Evolutionary conservation across 2,329 filamentous ascomycete genomes (phyloP).

Genomic region (Alternaria ventricosa): DNA sequence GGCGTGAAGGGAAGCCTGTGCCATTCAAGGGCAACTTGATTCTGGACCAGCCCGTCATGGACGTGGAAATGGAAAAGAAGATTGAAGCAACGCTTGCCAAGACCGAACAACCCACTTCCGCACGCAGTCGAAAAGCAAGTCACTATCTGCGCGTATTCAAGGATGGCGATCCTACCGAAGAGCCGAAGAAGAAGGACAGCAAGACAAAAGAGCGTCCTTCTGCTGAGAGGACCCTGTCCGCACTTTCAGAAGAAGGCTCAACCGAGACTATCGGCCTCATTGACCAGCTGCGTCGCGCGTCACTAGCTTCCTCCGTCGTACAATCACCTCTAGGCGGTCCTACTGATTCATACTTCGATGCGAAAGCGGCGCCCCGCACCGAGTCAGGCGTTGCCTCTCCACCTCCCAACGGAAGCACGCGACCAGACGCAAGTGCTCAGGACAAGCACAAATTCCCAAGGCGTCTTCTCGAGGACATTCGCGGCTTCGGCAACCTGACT

Average conservation of each 20-base stretch:
- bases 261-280: constrained; percentile 19
- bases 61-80: constrained; percentile 63
- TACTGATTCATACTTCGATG: constrained; percentile 39
- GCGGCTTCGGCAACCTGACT: constrained; percentile 60
- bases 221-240: constrained; percentile 37
- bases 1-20: constrained; percentile 57
- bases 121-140: constrained; percentile 69
- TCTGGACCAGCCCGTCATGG: constrained; percentile 51
- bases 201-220: constrained; percentile 48
- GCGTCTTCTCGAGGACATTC: constrained; percentile 63
- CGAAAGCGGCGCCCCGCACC: constrained; percentile 16
- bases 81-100: constrained; percentile 69
- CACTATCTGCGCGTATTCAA: constrained; percentile 71
- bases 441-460: constrained; percentile 50
- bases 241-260: constrained; percentile 33
- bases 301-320: constrained; percentile 32
- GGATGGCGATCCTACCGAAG: constrained; percentile 63
- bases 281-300: constrained; percentile 29
- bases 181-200: constrained; percentile 58
- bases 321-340: constrained; percentile 33
- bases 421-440: neutral
- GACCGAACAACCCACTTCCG: constrained; percentile 60
- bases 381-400: constrained; percentile 7
- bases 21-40: constrained; percentile 46
- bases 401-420: neutral